Evolutionary conservation across 805 yeast genomes (phyloP), one percentile per base, ranked within the genome.

Genomic region (Candida sphagnicola): DNA sequence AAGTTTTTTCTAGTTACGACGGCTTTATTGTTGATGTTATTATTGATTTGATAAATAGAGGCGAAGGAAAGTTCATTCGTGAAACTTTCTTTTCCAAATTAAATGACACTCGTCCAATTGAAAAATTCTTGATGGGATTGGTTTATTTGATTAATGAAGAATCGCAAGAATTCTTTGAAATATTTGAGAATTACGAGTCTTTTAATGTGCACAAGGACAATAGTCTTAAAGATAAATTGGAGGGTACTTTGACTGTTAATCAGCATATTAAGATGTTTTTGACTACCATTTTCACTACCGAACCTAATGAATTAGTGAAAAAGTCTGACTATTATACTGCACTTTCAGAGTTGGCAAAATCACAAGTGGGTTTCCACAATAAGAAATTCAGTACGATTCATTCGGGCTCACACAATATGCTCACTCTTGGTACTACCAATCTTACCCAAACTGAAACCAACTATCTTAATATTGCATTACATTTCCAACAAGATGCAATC

Each of bases 21-120:
- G 59, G 62, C 5, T 56, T 76, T 26, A 44, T 68, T 8, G 64
- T 66, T 12, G 66, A 66, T 24, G 57, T 61, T 5, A 58, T 61
- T 18, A 53, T 62, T 18, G 57, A 51, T 18, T 51, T 57, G 25
- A 53, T 59, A 29, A 61, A 52, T 28, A 50, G 47, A 26, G 59
- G 54, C 43, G 65, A 76, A 19, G 55, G 56, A 50, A 45, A 51
- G 4, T 59, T 76, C 4, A 75, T 78, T 43, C 67, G 70, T 23
- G 43, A 59, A 1, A 47, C 61, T 13, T 57, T 82, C 34, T 57
- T 71, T 8, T 50, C 61, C 3, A 60, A 62, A 36, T 59, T 79
- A 37, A 70, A 71, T 42, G 57, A 64, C 25, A 44, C 56, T 1
- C 61, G 43, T 12, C 47, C 50, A 5, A 40, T 59, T 29, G 60